Percentiles rank a stretch among this genome's conserved stretches.
Conservation (phyloP, 2,329 filamentous ascomycete species). For the Cytospora chrysosperma region DNA sequence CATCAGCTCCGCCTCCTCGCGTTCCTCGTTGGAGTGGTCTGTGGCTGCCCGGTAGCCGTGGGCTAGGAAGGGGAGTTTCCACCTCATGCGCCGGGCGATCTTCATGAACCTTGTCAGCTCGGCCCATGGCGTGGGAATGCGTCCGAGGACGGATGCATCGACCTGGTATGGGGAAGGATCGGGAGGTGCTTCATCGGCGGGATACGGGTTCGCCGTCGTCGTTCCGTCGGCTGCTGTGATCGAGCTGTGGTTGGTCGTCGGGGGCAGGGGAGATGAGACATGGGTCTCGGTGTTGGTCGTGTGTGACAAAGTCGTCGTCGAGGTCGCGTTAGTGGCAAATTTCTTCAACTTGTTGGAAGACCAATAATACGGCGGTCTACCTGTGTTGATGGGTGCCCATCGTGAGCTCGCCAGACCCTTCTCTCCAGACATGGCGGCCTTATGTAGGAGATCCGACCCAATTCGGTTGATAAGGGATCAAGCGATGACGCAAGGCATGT, state of each 20-base stretch:
- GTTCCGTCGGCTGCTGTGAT: background rate
- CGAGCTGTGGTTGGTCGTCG: background rate
- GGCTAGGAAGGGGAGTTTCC: conserved; percentile 63
- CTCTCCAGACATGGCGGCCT: background rate
- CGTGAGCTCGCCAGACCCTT: conserved; percentile 20
- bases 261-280: background rate
- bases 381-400: conserved; percentile 22
- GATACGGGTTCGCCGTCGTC: background rate
- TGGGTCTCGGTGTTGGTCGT: background rate
- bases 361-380: conserved; percentile 13
- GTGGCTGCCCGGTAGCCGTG: conserved; percentile 54
- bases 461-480: background rate
- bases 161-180: background rate
- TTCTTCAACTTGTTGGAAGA: conserved; percentile 15
- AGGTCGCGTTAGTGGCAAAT: background rate
- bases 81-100: conserved; percentile 58
- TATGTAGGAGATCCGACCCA: background rate
- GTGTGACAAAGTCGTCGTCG: conserved; percentile 2
- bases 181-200: background rate
- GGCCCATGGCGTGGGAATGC: conserved; percentile 24
- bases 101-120: conserved; percentile 60
- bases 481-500: background rate
- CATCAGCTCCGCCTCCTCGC: conserved; percentile 58
- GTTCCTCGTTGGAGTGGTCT: conserved; percentile 35
- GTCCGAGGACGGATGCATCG: conserved; percentile 12